These are phyloP conservation scores for Phoma herbarum DNA, from an alignment of 2,329 filamentous ascomycete genomes.

Conservation along the genomic window DNA sequence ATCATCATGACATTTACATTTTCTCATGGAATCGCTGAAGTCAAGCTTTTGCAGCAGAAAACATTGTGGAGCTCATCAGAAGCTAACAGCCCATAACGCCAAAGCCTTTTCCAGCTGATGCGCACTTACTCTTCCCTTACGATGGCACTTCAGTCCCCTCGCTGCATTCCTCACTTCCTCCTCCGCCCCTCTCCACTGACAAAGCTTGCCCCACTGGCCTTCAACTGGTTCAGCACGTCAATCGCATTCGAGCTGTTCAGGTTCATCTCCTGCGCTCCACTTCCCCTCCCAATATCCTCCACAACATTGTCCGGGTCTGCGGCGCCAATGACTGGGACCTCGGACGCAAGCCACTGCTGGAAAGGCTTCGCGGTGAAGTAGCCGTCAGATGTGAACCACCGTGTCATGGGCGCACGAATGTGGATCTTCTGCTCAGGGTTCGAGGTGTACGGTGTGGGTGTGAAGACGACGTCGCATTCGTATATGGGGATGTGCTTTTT, in stretches of 20 bases:
- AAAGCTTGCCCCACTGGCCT: slow-evolving; percentile 43
- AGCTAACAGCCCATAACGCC: slow-evolving; percentile 5
- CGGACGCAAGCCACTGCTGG: slow-evolving; percentile 77
- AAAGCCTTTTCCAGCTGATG: neutral
- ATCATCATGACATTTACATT: neutral
- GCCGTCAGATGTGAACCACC: slow-evolving; percentile 78
- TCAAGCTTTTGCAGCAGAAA: neutral
- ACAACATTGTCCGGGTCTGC: slow-evolving; percentile 66
- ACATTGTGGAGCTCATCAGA: neutral
- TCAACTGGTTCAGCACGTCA: slow-evolving; percentile 50
- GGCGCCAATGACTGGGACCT: slow-evolving; percentile 70
- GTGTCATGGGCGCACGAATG: slow-evolving; percentile 71
- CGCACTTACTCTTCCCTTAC: neutral
- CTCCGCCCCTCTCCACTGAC: slow-evolving; percentile 42
- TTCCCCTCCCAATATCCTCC: slow-evolving; percentile 54
- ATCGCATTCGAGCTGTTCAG: slow-evolving; percentile 43
- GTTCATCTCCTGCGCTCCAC: slow-evolving; percentile 37
- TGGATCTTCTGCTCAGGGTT: slow-evolving; percentile 57
- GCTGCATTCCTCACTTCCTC: slow-evolving; percentile 38
- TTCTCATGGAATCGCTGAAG: neutral
- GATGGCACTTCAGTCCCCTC: neutral
- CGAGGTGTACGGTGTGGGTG: slow-evolving; percentile 42
- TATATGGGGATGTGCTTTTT: slow-evolving; percentile 87
- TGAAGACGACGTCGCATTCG: slow-evolving; percentile 72
- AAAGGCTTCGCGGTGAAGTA: slow-evolving; percentile 78